Conservation (phyloP, 2,329 filamentous ascomycete genomes). For the Cladophialophora immunda region DNA sequence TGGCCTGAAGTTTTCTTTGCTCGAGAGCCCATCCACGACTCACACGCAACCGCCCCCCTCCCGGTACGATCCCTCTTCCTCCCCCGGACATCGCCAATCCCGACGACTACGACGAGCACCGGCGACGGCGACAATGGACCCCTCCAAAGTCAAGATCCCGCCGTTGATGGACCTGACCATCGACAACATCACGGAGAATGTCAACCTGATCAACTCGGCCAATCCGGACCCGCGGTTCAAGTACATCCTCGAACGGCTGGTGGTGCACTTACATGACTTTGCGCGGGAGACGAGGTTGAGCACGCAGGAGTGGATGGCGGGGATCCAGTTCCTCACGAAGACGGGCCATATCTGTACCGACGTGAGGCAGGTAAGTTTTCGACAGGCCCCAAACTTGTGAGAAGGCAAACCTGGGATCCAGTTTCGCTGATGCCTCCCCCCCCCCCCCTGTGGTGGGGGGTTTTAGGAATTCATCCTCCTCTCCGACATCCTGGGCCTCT, state of each 20-base stretch:
- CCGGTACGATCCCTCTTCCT: no score
- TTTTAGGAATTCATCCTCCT: slow-evolving; percentile 79
- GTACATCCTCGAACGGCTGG: slow-evolving; percentile 76
- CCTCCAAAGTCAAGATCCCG: slow-evolving; percentile 52
- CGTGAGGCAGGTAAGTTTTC: slow-evolving; percentile 69
- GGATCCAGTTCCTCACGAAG: slow-evolving; percentile 73
- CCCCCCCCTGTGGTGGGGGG: no score
- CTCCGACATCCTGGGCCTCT: slow-evolving; percentile 80
- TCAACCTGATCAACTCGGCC: slow-evolving; percentile 75
- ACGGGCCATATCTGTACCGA: slow-evolving; percentile 78
- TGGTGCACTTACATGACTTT: slow-evolving; percentile 83
- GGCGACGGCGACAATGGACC: slow-evolving; percentile 48
- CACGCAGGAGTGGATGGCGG: slow-evolving; percentile 80
- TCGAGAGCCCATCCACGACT: neutral
- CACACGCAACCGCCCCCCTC: no score
- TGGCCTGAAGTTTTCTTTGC: neutral
- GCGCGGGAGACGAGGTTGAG: slow-evolving; percentile 79
- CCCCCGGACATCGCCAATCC: neutral
- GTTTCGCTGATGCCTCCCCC: neutral
- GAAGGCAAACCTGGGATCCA: no score
- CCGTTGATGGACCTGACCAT: slow-evolving; percentile 45
- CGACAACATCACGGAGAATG: slow-evolving; percentile 46
- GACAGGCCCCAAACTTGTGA: no score
- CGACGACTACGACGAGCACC: neutral
- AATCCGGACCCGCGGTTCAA: slow-evolving; percentile 70